A percentile compares a stretch with the other conserved stretches of the same genome.
Conservation (phyloP, 257 asterid species). For the Capsicum baccatum region DNA sequence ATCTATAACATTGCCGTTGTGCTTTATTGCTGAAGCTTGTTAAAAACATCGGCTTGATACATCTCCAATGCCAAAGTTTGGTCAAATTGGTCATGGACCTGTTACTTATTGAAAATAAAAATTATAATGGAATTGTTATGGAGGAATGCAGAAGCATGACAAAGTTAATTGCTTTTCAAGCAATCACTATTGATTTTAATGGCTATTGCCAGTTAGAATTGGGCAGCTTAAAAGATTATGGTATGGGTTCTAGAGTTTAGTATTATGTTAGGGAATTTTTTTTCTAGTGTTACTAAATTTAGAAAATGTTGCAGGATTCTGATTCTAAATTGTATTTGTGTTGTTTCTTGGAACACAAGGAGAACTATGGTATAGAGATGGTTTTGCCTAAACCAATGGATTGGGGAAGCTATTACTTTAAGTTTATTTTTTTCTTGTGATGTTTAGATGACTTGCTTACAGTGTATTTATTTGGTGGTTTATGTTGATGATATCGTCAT, state of each 20-base stretch:
- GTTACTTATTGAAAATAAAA: not conserved
- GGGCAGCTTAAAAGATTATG: constrained; percentile 3
- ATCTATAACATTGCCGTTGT: not conserved
- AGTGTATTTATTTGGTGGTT: too few relatives aligned
- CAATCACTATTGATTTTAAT: not conserved
- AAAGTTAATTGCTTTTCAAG: not conserved
- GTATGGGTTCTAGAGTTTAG: constrained; percentile 17
- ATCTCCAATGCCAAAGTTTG: not conserved
- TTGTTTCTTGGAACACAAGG: not conserved
- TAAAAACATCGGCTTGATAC: not conserved
- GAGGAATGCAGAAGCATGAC: not conserved
- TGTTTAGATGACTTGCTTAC: too few relatives aligned
- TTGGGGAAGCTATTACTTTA: not conserved
- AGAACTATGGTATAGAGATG: not conserved
- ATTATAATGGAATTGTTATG: not conserved
- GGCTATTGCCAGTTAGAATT: not conserved
- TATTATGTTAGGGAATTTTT: not conserved
- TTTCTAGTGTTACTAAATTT: not conserved
- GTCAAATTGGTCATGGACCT: constrained; percentile 22
- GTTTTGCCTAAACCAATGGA: not conserved
- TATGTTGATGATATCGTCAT: too few relatives aligned
- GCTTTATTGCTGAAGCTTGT: not conserved
- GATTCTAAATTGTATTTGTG: not conserved
- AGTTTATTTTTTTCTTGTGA: not conserved
- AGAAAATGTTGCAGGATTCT: not conserved